A percentile compares a stretch with the other conserved stretches of the same genome.
Conservation (phyloP, 495 filamentous ascomycete genomes). For the Daldinia concentrica region DNA sequence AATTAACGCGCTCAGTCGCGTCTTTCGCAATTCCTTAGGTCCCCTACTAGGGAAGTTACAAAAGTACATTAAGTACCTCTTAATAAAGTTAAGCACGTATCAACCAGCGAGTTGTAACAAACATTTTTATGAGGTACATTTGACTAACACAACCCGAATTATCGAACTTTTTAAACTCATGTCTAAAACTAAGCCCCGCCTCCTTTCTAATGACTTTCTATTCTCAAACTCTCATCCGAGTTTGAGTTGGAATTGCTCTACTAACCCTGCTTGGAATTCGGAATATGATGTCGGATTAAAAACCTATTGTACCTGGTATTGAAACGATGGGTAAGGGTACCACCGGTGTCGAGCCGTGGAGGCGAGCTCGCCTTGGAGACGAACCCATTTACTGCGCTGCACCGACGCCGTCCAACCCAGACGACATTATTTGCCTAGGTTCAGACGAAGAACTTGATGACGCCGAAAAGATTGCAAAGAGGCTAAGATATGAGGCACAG, state of each 20-base stretch:
- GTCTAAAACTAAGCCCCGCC: neutral
- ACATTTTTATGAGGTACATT: neutral
- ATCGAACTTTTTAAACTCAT: neutral
- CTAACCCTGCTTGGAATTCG: neutral
- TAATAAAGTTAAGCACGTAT: neutral
- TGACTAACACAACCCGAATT: neutral
- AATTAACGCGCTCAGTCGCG: conserved; percentile 43
- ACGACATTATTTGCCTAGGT: conserved; percentile 57
- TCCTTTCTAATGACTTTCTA: neutral
- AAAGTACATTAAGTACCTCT: neutral
- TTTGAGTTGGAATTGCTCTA: neutral
- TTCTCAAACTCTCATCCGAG: neutral
- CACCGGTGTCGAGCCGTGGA: conserved; percentile 16
- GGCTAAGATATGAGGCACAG: conserved; percentile 64
- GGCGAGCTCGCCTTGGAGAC: conserved; percentile 45
- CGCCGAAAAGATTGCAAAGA: conserved; percentile 55
- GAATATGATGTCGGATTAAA: conserved; percentile 14
- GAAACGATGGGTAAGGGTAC: conserved; percentile 28
- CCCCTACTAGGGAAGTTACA: neutral
- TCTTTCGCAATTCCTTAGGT: conserved; percentile 1
- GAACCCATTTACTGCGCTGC: conserved; percentile 59
- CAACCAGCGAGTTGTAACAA: conserved; percentile 1
- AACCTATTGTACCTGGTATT: neutral
- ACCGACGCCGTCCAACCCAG: conserved; percentile 42
- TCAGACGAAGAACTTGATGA: conserved; percentile 68